A percentile compares a stretch with the other conserved stretches of the same genome.
Conservation (phyloP, 192 early-diverging fungal species). For the Coemansia sp. region DNA sequence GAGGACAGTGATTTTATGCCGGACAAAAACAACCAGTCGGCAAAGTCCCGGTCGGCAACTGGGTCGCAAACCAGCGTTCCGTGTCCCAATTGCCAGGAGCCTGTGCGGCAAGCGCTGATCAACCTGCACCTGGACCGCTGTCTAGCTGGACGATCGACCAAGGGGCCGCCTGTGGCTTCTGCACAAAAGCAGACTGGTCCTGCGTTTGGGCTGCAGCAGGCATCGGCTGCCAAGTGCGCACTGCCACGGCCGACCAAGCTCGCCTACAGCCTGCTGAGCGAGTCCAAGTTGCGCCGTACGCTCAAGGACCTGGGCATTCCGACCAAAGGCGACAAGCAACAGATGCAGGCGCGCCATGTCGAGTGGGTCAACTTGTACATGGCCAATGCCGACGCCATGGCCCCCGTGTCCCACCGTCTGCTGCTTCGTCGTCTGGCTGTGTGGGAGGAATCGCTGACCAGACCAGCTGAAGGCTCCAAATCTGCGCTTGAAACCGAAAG, state of each 20-base stretch:
- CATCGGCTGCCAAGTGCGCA: conserved; percentile 4
- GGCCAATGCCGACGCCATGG: conserved; percentile 46
- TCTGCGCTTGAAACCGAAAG: not conserved
- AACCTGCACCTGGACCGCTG: conserved; percentile 52
- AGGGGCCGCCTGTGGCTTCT: not conserved
- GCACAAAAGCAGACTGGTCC: conserved; percentile 8
- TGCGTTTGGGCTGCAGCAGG: not conserved
- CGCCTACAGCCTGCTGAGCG: conserved; percentile 48
- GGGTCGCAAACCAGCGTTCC: conserved; percentile 1
- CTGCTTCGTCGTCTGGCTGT: conserved; percentile 25
- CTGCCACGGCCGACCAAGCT: conserved; percentile 52
- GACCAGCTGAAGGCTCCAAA: conserved; percentile 7
- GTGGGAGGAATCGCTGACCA: conserved; percentile 32
- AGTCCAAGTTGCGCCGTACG: conserved; percentile 45
- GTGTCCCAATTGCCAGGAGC: conserved; percentile 44
- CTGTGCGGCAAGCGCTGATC: conserved; percentile 28
- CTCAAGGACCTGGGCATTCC: conserved; percentile 49
- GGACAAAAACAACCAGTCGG: not conserved
- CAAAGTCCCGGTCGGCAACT: not conserved
- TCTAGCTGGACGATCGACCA: conserved; percentile 15
- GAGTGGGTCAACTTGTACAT: conserved; percentile 55
- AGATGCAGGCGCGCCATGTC: conserved; percentile 46
- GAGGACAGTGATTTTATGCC: conserved; percentile 41
- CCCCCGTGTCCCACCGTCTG: conserved; percentile 29
- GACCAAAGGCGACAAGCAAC: conserved; percentile 45